Evolutionary conservation across 306 rosid genomes (phyloP), one percentile per base, ranked within the genome.

Genomic region (Macrotyloma uniflorum): DNA sequence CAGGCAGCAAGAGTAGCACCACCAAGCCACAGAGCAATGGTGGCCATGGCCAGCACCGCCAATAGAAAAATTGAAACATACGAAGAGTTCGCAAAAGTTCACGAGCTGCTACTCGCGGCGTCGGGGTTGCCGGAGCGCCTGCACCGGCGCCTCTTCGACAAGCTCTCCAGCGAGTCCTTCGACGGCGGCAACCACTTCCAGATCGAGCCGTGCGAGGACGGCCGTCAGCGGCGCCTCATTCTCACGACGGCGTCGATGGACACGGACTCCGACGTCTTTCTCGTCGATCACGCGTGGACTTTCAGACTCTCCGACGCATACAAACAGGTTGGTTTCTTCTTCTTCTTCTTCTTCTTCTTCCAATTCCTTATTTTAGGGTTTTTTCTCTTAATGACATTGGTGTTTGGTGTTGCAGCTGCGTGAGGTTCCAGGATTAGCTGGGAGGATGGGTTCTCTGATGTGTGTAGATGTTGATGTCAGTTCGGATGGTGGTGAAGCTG

Each of bases 221-320:
- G 87, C 23, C 86, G 84, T 20, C 86, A 70, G 73, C 79, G 98
- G 53, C 88, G 89, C 20, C 98, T 94, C 57, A 57, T 88, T 12
- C 83, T 90, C 22, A 90, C 90, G 62, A 84, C 92, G 1, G 91
- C 87, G 14, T 85, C 72, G 51, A 88, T 94, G 90, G 22, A 80
- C 3, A 80, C 55, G 82, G 38, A 89, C 42, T 92, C 97, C 57
- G 19, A 88, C 50, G 93, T 92, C 61, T 94, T 94, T 85, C 95
- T 94, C 55, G 45, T 94, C 76, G 98, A 94, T 78, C 98, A 92
- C 71, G 98, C 98, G 13, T 94, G 98, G 97, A 94, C 97, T 74
- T 94, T 94, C 85, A 90, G 98, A 74, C 98, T 92, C 72, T 79
- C 97, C 46, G 97, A 89, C 81, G 95, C 97, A 51, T 88, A 83